Conservation (phyloP, 2,329 filamentous ascomycete genomes). For the Aaosphaeria arxii region DNA sequence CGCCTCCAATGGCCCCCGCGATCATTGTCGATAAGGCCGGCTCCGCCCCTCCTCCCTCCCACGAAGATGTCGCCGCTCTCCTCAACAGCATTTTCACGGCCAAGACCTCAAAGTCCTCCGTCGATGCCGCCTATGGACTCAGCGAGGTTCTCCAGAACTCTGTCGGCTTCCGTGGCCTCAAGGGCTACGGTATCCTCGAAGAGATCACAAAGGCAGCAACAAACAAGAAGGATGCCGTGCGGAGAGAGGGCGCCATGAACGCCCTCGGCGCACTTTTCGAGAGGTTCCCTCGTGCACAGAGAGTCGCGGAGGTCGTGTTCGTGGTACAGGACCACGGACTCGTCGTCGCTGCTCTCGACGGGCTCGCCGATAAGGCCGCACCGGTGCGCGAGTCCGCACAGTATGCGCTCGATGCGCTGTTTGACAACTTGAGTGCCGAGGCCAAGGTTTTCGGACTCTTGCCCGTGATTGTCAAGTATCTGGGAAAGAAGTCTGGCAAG, state of each 20-base stretch:
- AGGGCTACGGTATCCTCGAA: slow-evolving; percentile 60
- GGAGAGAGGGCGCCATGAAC: slow-evolving; percentile 90
- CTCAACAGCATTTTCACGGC: slow-evolving; percentile 46
- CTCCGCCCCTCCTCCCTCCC: slow-evolving; percentile 40
- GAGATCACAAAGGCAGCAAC: slow-evolving; percentile 72
- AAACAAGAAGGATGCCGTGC: slow-evolving; percentile 89
- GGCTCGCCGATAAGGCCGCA: slow-evolving; percentile 82
- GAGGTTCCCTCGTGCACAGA: slow-evolving; percentile 74
- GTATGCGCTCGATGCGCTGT: slow-evolving; percentile 89
- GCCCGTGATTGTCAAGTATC: slow-evolving; percentile 70
- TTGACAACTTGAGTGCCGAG: slow-evolving; percentile 75
- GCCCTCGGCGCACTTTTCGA: slow-evolving; percentile 92
- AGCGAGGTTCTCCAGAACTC: slow-evolving; percentile 63
- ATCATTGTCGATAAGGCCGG: slow-evolving; percentile 46
- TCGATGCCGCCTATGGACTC: slow-evolving; percentile 64
- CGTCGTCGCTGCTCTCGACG: slow-evolving; percentile 72
- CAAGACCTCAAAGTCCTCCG: slow-evolving; percentile 54
- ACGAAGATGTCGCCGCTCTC: slow-evolving; percentile 46
- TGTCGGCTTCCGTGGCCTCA: slow-evolving; percentile 61
- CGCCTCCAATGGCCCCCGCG: slow-evolving; percentile 47
- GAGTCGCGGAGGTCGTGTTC: slow-evolving; percentile 76
- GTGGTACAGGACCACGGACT: slow-evolving; percentile 76
- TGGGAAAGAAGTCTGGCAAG: slow-evolving; percentile 82
- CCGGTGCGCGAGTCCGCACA: slow-evolving; percentile 89
- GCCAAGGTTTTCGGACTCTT: slow-evolving; percentile 79